These are phyloP conservation scores for Thermomyces lanuginosus DNA, from an alignment of 2,329 filamentous ascomycete genomes.

Conservation along the genomic window DNA sequence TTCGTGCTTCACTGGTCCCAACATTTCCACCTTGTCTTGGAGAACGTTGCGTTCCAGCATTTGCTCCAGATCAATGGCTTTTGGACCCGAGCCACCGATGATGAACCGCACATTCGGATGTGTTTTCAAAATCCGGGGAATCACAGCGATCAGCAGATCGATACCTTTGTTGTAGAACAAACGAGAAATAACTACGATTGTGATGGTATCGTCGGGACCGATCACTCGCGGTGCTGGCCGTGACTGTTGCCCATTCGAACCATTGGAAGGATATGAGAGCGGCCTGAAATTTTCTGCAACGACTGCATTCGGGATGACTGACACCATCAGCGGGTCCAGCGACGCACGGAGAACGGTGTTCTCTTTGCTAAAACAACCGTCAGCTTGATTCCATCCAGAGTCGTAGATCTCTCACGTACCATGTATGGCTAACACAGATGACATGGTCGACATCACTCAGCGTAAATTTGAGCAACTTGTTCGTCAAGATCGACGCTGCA, in stretches of 20 bases:
- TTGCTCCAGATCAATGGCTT: slow-evolving; percentile 93
- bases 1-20: slow-evolving; percentile 85
- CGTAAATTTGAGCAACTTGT: slow-evolving; percentile 91
- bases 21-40: slow-evolving; percentile 81
- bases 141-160: slow-evolving; percentile 87
- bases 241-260: slow-evolving; percentile 10
- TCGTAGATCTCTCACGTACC: slow-evolving; percentile 37
- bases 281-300: slow-evolving; percentile 93
- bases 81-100: slow-evolving; percentile 87
- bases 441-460: slow-evolving; percentile 95
- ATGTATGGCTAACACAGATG: slow-evolving; percentile 96
- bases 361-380: slow-evolving; percentile 55
- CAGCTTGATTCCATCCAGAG: neutral
- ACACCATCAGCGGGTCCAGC: slow-evolving; percentile 90
- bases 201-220: slow-evolving; percentile 72
- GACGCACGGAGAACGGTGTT: slow-evolving; percentile 92
- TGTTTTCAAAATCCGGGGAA: slow-evolving; percentile 74
- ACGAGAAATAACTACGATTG: slow-evolving; percentile 90
- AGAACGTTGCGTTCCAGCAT: slow-evolving; percentile 93
- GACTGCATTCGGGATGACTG: slow-evolving; percentile 92
- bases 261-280: slow-evolving; percentile 34
- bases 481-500: slow-evolving; percentile 85
- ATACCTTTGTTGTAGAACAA: slow-evolving; percentile 99
- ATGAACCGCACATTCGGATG: slow-evolving; percentile 93
- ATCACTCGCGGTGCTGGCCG: slow-evolving; percentile 49